Percentiles rank a stretch among this genome's conserved stretches.
Conservation (phyloP, 257 asterid species). For the Forsythia viridissima region DNA sequence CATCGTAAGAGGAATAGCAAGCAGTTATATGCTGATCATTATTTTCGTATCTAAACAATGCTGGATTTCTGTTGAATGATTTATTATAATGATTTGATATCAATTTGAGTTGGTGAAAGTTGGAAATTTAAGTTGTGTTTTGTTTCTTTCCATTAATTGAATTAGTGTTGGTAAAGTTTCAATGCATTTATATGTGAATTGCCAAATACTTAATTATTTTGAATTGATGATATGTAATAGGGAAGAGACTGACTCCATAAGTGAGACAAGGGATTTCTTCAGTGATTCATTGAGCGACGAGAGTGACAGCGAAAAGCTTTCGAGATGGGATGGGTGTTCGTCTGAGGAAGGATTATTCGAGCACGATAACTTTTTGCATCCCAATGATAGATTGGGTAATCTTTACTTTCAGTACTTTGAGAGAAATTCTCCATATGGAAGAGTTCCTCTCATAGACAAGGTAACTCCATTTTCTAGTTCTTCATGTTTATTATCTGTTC, state of each 20-base stretch:
- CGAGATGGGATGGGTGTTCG: constrained; percentile 72
- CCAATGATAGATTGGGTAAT: constrained; percentile 55
- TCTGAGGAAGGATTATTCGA: constrained; percentile 59
- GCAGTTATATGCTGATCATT: not conserved
- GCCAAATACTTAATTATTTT: not conserved
- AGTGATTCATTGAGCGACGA: constrained; percentile 74
- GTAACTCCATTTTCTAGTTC: constrained; percentile 25
- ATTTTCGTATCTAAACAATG: too few species aligned
- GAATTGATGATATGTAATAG: constrained; percentile 21
- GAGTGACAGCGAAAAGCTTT: constrained; percentile 67
- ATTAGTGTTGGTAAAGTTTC: not conserved
- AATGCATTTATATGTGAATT: not conserved
- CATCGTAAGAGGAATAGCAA: not conserved
- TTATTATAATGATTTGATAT: not conserved
- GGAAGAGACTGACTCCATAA: constrained; percentile 56
- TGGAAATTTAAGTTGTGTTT: too few species aligned
- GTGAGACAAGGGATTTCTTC: constrained; percentile 65
- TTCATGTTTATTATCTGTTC: not conserved
- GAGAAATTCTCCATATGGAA: constrained; percentile 63
- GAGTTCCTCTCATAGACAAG: constrained; percentile 75
- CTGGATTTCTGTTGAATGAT: too few species aligned
- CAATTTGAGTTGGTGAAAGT: not conserved
- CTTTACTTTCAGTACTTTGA: constrained; percentile 70
- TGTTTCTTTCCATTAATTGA: too few species aligned
- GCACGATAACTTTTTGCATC: constrained; percentile 45